These are phyloP conservation scores for Marchantia polymorpha DNA, from an alignment of 225 moss, liverwort and hornwort genomes.

Conservation along the genomic window DNA sequence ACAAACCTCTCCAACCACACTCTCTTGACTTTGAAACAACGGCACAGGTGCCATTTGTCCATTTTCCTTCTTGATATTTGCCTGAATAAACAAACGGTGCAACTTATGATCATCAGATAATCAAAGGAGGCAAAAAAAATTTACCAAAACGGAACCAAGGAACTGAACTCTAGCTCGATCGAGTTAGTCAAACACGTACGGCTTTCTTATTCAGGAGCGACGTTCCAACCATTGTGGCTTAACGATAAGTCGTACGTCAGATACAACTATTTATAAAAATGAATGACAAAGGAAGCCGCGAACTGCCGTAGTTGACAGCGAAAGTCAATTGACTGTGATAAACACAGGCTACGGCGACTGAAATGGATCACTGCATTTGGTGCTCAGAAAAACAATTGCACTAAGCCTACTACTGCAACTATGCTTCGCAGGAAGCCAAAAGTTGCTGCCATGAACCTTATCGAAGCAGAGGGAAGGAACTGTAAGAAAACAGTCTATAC, in stretches of 20 bases:
- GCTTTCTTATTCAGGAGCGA: too few species aligned
- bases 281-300: too few species aligned
- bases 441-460: background rate
- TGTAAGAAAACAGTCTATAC: background rate
- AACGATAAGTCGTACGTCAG: too few species aligned
- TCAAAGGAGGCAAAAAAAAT: background rate
- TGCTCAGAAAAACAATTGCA: too few species aligned
- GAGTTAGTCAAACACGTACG: background rate
- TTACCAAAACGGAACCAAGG: too few species aligned
- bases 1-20: slow-evolving; percentile 84
- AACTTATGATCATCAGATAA: background rate
- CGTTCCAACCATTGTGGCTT: too few species aligned
- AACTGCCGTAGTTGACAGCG: too few species aligned
- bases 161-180: background rate
- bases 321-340: too few species aligned
- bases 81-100: slow-evolving; percentile 28
- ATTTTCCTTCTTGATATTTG: slow-evolving; percentile 94
- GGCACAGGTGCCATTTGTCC: slow-evolving; percentile 76
- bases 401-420: background rate
- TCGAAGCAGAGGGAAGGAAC: background rate
- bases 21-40: slow-evolving; percentile 87
- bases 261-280: too few species aligned
- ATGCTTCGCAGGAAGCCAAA: background rate
- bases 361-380: too few species aligned
- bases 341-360: too few species aligned